A percentile compares a stretch with the other conserved stretches of the same genome.
Evolutionary conservation across 208 protist genomes (phyloP).

Genomic region (Wallacemonas sp.): DNA sequence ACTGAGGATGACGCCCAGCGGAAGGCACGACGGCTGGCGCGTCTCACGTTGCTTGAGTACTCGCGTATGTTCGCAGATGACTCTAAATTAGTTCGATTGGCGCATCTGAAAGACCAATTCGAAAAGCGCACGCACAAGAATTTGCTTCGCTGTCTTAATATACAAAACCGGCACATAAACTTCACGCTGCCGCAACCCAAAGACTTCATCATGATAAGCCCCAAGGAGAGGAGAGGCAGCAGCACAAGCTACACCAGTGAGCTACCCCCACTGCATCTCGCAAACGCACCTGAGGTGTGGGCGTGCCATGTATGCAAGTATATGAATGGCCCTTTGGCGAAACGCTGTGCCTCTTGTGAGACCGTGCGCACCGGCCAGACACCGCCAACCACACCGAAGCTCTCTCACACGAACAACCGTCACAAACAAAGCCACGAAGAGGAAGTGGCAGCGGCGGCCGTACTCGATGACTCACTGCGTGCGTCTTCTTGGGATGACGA

Average conservation of each 20-base stretch:
- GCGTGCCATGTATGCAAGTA: slow-evolving; percentile 75
- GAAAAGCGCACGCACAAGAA: slow-evolving; percentile 67
- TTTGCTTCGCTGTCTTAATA: slow-evolving; percentile 77
- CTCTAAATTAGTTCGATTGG: slow-evolving; percentile 47
- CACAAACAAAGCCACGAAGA: neutral
- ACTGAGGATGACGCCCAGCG: slow-evolving; percentile 55
- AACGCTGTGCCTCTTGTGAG: slow-evolving; percentile 62
- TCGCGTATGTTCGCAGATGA: slow-evolving; percentile 86
- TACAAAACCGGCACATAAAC: slow-evolving; percentile 60
- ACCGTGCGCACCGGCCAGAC: slow-evolving; percentile 28
- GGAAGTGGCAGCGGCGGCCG: neutral
- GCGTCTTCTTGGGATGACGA: slow-evolving; percentile 11
- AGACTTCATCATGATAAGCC: slow-evolving; percentile 74
- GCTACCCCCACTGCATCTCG: slow-evolving; percentile 27
- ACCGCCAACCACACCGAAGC: slow-evolving; percentile 1
- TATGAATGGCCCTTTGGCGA: slow-evolving; percentile 54
- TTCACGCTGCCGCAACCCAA: slow-evolving; percentile 52
- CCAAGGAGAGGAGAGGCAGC: slow-evolving; percentile 32
- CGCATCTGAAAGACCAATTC: slow-evolving; percentile 47
- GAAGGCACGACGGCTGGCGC: slow-evolving; percentile 55
- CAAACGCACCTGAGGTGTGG: slow-evolving; percentile 55
- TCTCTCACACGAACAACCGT: too few species aligned
- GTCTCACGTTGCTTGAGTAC: slow-evolving; percentile 83
- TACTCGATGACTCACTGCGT: neutral
- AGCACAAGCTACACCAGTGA: slow-evolving; percentile 10